Conservation (phyloP, 805 yeast species). For the Lipomyces starkeyi region DNA sequence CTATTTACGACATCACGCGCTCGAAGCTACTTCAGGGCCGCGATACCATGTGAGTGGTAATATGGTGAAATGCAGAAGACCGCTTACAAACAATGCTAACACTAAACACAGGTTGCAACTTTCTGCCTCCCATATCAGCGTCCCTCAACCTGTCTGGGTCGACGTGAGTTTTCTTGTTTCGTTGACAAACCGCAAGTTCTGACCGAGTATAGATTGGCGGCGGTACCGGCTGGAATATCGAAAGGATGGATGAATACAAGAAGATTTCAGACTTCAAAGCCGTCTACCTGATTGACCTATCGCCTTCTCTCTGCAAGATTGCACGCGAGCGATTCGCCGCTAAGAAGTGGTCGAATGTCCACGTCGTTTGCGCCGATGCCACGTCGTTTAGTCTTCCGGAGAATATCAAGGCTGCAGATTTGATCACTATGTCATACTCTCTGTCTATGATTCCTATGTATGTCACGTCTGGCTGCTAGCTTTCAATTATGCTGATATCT, state of each 20-base stretch:
- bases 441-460: constrained; percentile 85
- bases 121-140: constrained; percentile 19
- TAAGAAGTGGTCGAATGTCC: constrained; percentile 63
- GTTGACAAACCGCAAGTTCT: not conserved
- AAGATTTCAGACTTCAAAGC: constrained; percentile 64
- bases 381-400: constrained; percentile 64
- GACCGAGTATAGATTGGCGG: constrained; percentile 62
- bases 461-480: constrained; percentile 14
- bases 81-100: constrained; percentile 39
- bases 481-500: not conserved
- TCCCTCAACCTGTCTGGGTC: constrained; percentile 64
- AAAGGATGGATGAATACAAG: constrained; percentile 60
- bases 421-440: constrained; percentile 79
- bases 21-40: constrained; percentile 71
- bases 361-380: constrained; percentile 75
- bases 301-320: constrained; percentile 76
- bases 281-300: constrained; percentile 73
- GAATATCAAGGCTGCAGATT: constrained; percentile 56
- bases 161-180: constrained; percentile 47
- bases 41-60: constrained; percentile 60
- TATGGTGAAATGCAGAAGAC: not conserved
- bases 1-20: constrained; percentile 76
- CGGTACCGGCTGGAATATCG: constrained; percentile 85
- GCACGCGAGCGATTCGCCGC: constrained; percentile 64
- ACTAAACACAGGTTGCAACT: constrained; percentile 23